Percentiles rank a stretch among this genome's conserved stretches.
phyloP scores from a whole-genome alignment of 768 basidiomycete genomes.

The Dioszegia crocea region DNA sequence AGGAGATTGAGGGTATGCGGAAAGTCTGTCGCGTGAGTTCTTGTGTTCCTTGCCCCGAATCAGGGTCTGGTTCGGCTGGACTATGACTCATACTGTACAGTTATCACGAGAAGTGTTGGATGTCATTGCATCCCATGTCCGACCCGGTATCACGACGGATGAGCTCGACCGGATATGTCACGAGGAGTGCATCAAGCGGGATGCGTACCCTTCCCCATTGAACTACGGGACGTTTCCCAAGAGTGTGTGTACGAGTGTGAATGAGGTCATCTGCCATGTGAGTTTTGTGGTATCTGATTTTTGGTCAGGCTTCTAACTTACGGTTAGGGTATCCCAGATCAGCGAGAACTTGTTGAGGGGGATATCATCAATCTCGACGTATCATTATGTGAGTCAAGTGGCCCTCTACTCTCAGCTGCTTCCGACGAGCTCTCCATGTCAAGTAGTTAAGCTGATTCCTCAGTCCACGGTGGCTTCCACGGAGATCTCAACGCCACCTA shows the following conservation, averaged over 20 bases:
- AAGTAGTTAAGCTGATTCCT: neutral
- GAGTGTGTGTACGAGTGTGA: constrained; percentile 92
- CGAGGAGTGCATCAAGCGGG: constrained; percentile 79
- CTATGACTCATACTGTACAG: no score
- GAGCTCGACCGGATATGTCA: constrained; percentile 92
- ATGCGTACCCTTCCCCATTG: constrained; percentile 88
- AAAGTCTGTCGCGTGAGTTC: constrained; percentile 71
- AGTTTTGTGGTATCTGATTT: no score
- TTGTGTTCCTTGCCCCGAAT: no score
- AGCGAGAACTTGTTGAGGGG: constrained; percentile 62
- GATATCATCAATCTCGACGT: constrained; percentile 89
- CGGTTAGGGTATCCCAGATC: constrained; percentile 73
- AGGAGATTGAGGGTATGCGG: constrained; percentile 87
- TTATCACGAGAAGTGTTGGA: constrained; percentile 89
- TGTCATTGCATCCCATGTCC: constrained; percentile 74
- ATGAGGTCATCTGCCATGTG: constrained; percentile 89
- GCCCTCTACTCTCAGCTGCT: neutral
- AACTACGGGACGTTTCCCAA: constrained; percentile 90
- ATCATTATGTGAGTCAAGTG: constrained; percentile 43
- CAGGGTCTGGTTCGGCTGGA: no score
- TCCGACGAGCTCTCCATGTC: no score
- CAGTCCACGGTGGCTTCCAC: constrained; percentile 65
- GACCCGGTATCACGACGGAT: constrained; percentile 92
- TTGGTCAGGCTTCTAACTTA: no score
- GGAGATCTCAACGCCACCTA: constrained; percentile 90